Base-by-base conservation (phyloP, 202 grass and related monocot species). In the Elaeis oleifera region DNA sequence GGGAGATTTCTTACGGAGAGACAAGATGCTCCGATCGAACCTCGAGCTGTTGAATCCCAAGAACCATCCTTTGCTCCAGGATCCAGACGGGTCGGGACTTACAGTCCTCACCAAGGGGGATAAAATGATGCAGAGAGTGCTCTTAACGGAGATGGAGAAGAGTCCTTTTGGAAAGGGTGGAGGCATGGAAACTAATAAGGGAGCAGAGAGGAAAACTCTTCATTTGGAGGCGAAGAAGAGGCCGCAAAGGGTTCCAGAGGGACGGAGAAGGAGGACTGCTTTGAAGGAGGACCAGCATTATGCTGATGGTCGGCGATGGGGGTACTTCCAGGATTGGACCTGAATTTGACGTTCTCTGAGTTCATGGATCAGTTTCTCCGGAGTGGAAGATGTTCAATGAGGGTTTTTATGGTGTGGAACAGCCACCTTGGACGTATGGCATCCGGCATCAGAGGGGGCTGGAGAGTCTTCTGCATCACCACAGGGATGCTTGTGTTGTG, bases 401-500 rank as follows among this genome's bases (percentile, higher is more conserved):
- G 62, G 70, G 88, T 99, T 44, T 89, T 92, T 65, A 99, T 99
- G 88, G 82, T 86, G 32, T 92, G 94, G 94, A 99, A 92, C 81
- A 92, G 94, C 73, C 88, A 2, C 74, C 77, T 20, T 99, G 94
- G 94, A 61, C 78, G 0, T 99, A 77, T 25, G 85, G 82, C 15
- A 65, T 92, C 24, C 77, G 94, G 23, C 71, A 92, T 55, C 88
- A 89, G 68, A 78, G 94, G 19, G 88, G 94, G 4, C 49, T 99
- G 7, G 94, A 92, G 71, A 99, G 94, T 66, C 73, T 99, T 56
- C 79, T 99, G 20, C 61, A 58, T 51, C 88, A 92, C 32, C 94
- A 99, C 57, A 79, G 70, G 56, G 54, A 89, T 18, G 85, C 80
- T 6, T 99, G 94, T 7, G 75, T 99, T 16, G 71, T 92, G n/a